Evolutionary conservation across 2,329 filamentous ascomycete species (phyloP).

Genomic region (Pseudocercospora fuligena): DNA sequence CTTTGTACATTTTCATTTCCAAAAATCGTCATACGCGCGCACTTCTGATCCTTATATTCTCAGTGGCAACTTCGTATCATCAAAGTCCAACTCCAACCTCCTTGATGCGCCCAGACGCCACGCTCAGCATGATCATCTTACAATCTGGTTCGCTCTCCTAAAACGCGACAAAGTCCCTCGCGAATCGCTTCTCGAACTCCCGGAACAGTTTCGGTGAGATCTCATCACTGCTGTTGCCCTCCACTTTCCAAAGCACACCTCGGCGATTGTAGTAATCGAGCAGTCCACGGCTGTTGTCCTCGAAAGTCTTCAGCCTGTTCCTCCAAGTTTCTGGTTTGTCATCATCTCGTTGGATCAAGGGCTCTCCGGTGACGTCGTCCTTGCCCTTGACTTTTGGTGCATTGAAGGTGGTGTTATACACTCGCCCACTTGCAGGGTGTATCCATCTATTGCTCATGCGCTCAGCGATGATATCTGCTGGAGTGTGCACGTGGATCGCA

Average conservation of each 20-base stretch:
- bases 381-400: conserved; percentile 76
- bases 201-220: conserved; percentile 87
- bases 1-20: conserved; percentile 1
- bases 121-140: conserved; percentile 21
- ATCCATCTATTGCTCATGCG: conserved; percentile 93
- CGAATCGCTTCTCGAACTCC: conserved; percentile 81
- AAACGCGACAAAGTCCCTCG: conserved; percentile 22
- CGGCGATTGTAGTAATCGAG: conserved; percentile 86
- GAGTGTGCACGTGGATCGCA: conserved; percentile 84
- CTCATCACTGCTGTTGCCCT: conserved; percentile 90
- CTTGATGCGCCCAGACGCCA: conserved; percentile 24
- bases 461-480: conserved; percentile 81
- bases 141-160: not conserved
- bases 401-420: conserved; percentile 96
- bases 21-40: conserved; percentile 11
- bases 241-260: conserved; percentile 83
- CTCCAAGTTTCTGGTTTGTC: conserved; percentile 88
- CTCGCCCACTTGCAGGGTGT: conserved; percentile 84
- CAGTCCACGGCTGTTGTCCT: conserved; percentile 82
- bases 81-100: conserved; percentile 11
- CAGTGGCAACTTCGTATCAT: conserved; percentile 11
- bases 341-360: conserved; percentile 79
- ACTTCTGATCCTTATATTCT: conserved; percentile 6
- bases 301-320: conserved; percentile 78
- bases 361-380: conserved; percentile 91